Percentiles rank a stretch among this genome's conserved stretches.
These are phyloP conservation scores for Pseudogymnoascus sp. DNA, from an alignment of 2,329 filamentous ascomycete genomes.

Conservation along the genomic window DNA sequence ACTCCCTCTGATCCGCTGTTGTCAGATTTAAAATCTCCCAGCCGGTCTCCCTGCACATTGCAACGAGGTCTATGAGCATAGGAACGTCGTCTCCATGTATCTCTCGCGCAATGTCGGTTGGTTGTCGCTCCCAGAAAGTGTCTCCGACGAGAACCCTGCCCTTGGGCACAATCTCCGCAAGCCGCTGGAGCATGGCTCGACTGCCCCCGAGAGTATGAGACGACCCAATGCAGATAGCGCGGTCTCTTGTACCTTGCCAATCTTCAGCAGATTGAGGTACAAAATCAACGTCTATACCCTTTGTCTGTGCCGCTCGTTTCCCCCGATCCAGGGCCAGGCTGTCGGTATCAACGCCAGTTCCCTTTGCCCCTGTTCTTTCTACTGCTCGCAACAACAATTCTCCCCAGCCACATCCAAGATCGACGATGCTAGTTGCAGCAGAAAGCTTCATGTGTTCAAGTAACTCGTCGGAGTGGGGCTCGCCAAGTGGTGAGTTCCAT, in stretches of 20 bases:
- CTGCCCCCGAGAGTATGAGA: background rate
- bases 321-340: background rate
- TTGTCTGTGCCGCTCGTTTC: background rate
- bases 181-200: conserved; percentile 1
- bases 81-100: background rate
- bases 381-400: background rate
- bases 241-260: background rate
- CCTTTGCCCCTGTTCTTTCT: background rate
- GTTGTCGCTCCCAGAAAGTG: background rate
- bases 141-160: conserved; percentile 1
- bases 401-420: background rate
- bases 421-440: background rate
- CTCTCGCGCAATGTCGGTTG: background rate
- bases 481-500: conserved; percentile 2
- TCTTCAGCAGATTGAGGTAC: background rate
- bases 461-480: background rate
- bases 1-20: conserved; percentile 2
- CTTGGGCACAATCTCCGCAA: background rate
- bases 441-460: background rate
- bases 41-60: background rate
- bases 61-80: background rate
- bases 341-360: background rate
- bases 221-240: background rate
- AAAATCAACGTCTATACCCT: background rate
- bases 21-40: background rate